Evolutionary conservation across 352 stramenopile species (phyloP), one percentile per base, ranked within the genome.

Genomic region (Blastocystis sp.): DNA sequence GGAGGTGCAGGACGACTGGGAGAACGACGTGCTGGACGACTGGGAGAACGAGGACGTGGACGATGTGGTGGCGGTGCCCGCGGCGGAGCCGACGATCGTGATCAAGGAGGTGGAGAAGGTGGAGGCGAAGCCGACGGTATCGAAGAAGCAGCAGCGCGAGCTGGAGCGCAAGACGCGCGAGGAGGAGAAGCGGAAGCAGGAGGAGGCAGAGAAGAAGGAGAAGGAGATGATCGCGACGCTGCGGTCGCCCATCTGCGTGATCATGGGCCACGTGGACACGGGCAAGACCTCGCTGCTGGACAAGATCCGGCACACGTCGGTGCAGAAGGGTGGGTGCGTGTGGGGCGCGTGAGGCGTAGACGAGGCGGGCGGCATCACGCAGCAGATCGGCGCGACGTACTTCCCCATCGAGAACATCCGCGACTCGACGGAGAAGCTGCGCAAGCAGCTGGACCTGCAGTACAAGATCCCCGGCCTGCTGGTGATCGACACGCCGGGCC

Each of bases 251-350:
- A 98, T 99, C 91, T 97, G 96, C 69, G 97, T 96, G 91, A 98
- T 99, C 90, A 98, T 99, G 96, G 97, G 95, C n/a, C 95, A 98
- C 91, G 95, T 98, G 90, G 95, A 98, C 90, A 98, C 94, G 14
- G 91, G 97, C 89, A 99, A 99, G 91, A 99, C 97, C 54, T 99
- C 98, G 91, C 90, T 99, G 77, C 91, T 99, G n/a, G 97, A 99
- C 91, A 98, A 98, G 90, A 99, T 99, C 87, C 94, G 97, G 52
- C 94, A 95, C 89, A 99, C 96, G 34, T 99, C 98, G 91, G 97
- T 99, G 38, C 96, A 98, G 92, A 93, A 95, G 87, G 93, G 79
- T 24, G 17, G 17, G 11, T 71, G n/a, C 45, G 21, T 76, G 45
- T 76, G 24, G 21, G 21, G 21, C 21, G 21, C 21, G n/a, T 80